Conservation (phyloP, 2,329 filamentous ascomycete genomes). For the Hypoxylon sp. region DNA sequence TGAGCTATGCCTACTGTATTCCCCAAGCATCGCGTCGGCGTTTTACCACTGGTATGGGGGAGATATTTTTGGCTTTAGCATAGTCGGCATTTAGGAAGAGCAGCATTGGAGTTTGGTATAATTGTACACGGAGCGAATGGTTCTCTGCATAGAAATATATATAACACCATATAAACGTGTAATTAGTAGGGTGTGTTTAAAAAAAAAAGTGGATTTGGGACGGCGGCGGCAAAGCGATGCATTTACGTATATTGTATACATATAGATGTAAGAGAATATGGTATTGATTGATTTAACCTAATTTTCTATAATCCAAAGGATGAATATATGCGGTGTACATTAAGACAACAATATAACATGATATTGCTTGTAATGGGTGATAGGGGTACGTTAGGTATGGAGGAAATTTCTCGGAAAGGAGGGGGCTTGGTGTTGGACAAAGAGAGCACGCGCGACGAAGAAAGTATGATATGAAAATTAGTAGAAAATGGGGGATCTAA, state of each 20-base stretch:
- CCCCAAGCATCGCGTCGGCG: constrained; percentile 41
- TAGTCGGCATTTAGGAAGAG: constrained; percentile 27
- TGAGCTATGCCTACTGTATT: constrained; percentile 14
- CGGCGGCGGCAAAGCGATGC: constrained; percentile 15
- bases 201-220: constrained; percentile 4
- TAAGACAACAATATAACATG: neutral
- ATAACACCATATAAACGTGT: constrained; percentile 30
- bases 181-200: constrained; percentile 20
- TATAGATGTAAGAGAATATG: constrained; percentile 8
- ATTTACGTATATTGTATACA: constrained; percentile 20
- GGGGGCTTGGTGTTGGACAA: too few relatives aligned
- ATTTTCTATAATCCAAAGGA: neutral
- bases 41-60: constrained; percentile 26
- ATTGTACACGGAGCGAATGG: constrained; percentile 18
- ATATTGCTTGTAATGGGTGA: neutral
- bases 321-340: neutral
- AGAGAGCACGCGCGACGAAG: neutral
- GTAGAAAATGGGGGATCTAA: neutral
- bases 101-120: constrained; percentile 36
- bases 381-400: too few relatives aligned
- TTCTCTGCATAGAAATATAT: constrained; percentile 22
- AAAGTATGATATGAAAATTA: neutral
- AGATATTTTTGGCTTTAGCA: constrained; percentile 28
- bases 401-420: too few relatives aligned
- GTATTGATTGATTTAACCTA: constrained; percentile 5